Percentiles rank a stretch among this genome's conserved stretches.
phyloP scores from a whole-genome alignment of 2,329 filamentous ascomycete species.

The Pseudonectria buxi region DNA sequence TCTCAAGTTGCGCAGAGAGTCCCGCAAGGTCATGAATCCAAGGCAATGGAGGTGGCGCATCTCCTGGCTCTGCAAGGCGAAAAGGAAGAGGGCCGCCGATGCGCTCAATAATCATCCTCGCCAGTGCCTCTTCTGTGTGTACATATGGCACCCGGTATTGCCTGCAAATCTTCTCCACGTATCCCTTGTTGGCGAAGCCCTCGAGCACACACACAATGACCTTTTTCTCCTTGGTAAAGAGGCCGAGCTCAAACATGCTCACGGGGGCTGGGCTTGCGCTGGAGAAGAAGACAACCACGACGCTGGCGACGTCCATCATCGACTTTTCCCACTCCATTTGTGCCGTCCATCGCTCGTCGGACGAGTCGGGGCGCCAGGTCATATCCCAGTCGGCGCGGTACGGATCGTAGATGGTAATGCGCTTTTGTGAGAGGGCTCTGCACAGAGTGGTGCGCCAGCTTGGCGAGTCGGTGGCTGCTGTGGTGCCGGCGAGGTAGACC shows the following conservation, averaged over 20 bases:
- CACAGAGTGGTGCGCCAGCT: slow-evolving; percentile 48
- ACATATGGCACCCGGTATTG: slow-evolving; percentile 39
- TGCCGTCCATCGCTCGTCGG: slow-evolving; percentile 38
- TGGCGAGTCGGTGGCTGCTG: slow-evolving; percentile 31
- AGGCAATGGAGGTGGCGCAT: too few species aligned
- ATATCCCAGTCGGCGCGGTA: slow-evolving; percentile 49
- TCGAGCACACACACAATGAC: slow-evolving; percentile 46
- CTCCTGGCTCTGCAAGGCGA: too few species aligned
- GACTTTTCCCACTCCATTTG: slow-evolving; percentile 58
- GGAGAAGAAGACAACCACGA: slow-evolving; percentile 53
- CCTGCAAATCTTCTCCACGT: slow-evolving; percentile 51
- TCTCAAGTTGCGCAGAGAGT: too few species aligned
- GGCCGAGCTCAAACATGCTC: slow-evolving; percentile 54
- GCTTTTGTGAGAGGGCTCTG: slow-evolving; percentile 32
- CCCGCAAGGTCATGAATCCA: too few species aligned
- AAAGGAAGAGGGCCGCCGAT: slow-evolving; percentile 16
- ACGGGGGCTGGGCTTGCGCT: slow-evolving; percentile 46
- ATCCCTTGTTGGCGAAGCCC: slow-evolving; percentile 52
- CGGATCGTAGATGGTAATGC: slow-evolving; percentile 53
- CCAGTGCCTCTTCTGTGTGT: slow-evolving; percentile 34
- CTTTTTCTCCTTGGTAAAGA: slow-evolving; percentile 39
- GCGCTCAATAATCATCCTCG: slow-evolving; percentile 27
- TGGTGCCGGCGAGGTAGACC: slow-evolving; percentile 55
- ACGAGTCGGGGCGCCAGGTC: slow-evolving; percentile 43
- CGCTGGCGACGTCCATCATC: slow-evolving; percentile 43